These are phyloP conservation scores for Cryptosporidium andersoni DNA, from an alignment of 169 alveolate species.

Conservation along the genomic window DNA sequence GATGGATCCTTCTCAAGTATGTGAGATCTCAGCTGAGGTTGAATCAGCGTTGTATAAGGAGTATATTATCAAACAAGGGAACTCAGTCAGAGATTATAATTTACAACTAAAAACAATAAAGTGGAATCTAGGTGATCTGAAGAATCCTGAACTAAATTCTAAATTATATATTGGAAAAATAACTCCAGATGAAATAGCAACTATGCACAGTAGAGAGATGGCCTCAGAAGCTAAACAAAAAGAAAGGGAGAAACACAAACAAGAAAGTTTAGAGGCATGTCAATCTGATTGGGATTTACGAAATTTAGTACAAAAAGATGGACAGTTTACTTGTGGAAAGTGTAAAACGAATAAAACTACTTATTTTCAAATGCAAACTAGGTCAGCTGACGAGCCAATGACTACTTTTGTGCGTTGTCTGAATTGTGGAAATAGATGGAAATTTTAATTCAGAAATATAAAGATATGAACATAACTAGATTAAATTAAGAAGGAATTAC, in stretches of 20 bases:
- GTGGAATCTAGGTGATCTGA: conserved; percentile 88
- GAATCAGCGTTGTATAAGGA: conserved; percentile 77
- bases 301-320: conserved; percentile 81
- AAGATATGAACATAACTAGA: too few species aligned
- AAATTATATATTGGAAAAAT: conserved; percentile 84
- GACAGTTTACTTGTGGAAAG: conserved; percentile 93
- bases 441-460: conserved; percentile 76
- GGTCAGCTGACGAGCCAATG: conserved; percentile 99
- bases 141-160: conserved; percentile 87
- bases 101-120: conserved; percentile 86
- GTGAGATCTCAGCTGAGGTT: conserved; percentile 78
- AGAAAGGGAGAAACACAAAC: conserved; percentile 81
- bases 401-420: conserved; percentile 95
- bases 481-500: too few species aligned
- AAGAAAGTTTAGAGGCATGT: conserved; percentile 87
- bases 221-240: conserved; percentile 90
- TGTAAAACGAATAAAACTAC: conserved; percentile 91
- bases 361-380: conserved; percentile 92
- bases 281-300: conserved; percentile 95
- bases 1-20: conserved; percentile 75
- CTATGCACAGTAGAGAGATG: conserved; percentile 92
- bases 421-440: conserved; percentile 93
- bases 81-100: conserved; percentile 79
- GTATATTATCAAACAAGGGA: conserved; percentile 72
- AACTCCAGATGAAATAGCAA: conserved; percentile 82